These are phyloP conservation scores for Arachnomyces sp. DNA, from an alignment of 2,329 filamentous ascomycete genomes.

Conservation along the genomic window DNA sequence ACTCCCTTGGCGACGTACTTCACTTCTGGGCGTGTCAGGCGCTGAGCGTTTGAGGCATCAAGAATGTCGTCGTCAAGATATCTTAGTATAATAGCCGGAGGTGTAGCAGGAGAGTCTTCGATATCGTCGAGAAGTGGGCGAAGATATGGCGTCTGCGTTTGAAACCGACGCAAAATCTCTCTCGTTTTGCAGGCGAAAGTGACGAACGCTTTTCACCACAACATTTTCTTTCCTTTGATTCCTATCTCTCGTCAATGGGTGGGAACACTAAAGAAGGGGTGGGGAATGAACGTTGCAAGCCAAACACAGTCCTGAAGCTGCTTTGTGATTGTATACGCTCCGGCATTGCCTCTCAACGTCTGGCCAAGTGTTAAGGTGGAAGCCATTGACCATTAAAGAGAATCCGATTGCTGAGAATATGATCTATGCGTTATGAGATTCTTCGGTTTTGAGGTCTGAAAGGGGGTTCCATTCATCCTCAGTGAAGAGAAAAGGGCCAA, in stretches of 20 bases:
- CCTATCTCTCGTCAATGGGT: conserved; percentile 2
- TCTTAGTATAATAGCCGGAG: conserved; percentile 17
- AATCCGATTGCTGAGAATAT: too few species aligned
- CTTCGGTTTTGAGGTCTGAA: too few species aligned
- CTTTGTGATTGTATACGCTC: conserved; percentile 7
- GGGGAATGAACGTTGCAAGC: conserved; percentile 3
- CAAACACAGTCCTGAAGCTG: conserved; percentile 8
- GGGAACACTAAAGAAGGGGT: neutral
- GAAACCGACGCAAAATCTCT: conserved; percentile 19
- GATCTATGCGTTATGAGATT: too few species aligned
- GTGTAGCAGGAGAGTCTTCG: conserved; percentile 6
- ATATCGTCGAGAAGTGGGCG: conserved; percentile 20
- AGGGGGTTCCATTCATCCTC: too few species aligned
- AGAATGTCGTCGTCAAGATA: conserved; percentile 18
- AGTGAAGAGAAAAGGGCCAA: too few species aligned
- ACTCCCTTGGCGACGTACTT: conserved; percentile 13
- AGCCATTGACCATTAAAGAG: too few species aligned
- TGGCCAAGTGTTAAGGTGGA: conserved; percentile 2
- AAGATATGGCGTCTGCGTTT: conserved; percentile 12
- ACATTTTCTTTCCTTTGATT: conserved; percentile 4
- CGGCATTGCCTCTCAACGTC: conserved; percentile 2
- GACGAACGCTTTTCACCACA: conserved; percentile 13
- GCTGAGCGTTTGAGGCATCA: conserved; percentile 3
- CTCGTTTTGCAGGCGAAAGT: conserved; percentile 21
- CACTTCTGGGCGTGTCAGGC: conserved; percentile 15